Conservation (phyloP, 768 basidiomycete genomes). For the Collybia nuda region DNA sequence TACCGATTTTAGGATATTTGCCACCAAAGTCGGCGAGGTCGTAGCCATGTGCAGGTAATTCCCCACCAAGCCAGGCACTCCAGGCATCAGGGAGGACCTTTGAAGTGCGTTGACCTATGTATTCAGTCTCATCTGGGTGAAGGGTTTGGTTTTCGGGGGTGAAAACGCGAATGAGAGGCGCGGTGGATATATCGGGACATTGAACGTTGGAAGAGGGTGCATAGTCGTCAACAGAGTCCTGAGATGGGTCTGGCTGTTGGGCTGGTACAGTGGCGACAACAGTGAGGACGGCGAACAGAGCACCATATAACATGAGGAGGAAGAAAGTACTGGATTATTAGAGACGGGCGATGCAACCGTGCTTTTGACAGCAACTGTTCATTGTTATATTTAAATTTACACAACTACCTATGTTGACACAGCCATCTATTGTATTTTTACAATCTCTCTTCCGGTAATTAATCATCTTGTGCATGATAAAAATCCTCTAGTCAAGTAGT, state of each 20-base stretch:
- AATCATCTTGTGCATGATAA: not conserved
- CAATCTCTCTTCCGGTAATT: too few relatives aligned
- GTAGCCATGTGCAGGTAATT: slow-evolving; percentile 55
- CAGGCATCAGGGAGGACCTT: slow-evolving; percentile 47
- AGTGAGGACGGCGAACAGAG: slow-evolving; percentile 9
- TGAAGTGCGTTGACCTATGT: slow-evolving; percentile 42
- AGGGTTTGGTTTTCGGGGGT: slow-evolving; percentile 51
- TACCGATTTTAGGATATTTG: slow-evolving; percentile 51
- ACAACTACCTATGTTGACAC: too few relatives aligned
- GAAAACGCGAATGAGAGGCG: slow-evolving; percentile 50
- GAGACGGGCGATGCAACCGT: too few relatives aligned
- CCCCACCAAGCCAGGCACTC: slow-evolving; percentile 57
- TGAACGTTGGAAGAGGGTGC: slow-evolving; percentile 47
- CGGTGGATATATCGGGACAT: slow-evolving; percentile 50
- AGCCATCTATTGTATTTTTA: too few relatives aligned
- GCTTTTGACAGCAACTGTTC: too few relatives aligned
- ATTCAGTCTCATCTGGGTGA: slow-evolving; percentile 46
- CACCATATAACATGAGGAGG: not conserved
- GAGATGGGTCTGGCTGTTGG: slow-evolving; percentile 15
- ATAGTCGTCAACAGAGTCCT: slow-evolving; percentile 43
- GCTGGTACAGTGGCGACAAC: slow-evolving; percentile 12
- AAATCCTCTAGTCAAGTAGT: too few relatives aligned
- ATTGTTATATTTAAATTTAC: too few relatives aligned
- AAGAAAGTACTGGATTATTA: too few relatives aligned
- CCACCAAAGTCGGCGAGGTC: slow-evolving; percentile 38